Evolutionary conservation across 2,329 filamentous ascomycete genomes (phyloP), one percentile per base, ranked within the genome.

Genomic region (Alternaria ventricosa): DNA sequence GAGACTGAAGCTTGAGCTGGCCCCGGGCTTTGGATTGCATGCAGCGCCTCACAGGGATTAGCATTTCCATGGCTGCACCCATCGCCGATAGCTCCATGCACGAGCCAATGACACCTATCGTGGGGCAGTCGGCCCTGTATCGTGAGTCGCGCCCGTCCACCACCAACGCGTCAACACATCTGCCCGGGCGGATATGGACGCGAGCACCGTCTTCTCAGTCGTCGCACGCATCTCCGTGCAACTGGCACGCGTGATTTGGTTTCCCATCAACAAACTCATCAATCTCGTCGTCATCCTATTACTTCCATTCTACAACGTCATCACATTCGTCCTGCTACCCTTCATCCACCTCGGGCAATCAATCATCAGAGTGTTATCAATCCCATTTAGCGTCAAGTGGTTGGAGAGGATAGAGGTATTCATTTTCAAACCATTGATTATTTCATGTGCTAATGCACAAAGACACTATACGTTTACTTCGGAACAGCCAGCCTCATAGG

Each of bases 401-500:
- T 71, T 88, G 13, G 80, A 82, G 5, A 85, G 82, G 69, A 83
- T 89, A 60, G 86, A 90, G 84, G 88, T 89, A 80, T 53, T 76
- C 58, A 33, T 11, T 44, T 3, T 30, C 45, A 12, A 51, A 28
- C 13, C 36, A 41, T 18, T 41, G n/a, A 15, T 15, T 2, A 18
- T 18, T 11, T 41, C 3, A 15, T 9, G 18, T 41, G 3, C 36
- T 41, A 41, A 41, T 41, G 4, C 18, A 20, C 3, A 10, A 68
- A 85, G 82, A 83, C 82, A 8, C 71, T 85, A 46, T 85, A 83
- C 73, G 85, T 86, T 72, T 90, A 85, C 72, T 83, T 94, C 50
- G 89, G 88, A 53, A 85, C 89, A 23, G 92, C 92, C 8, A 85
- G 87, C 30, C 78, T 92, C 18, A 84, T 93, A 56, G 92, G 92